These are phyloP conservation scores for Suillus plorans DNA, from an alignment of 768 basidiomycete genomes.

Conservation along the genomic window DNA sequence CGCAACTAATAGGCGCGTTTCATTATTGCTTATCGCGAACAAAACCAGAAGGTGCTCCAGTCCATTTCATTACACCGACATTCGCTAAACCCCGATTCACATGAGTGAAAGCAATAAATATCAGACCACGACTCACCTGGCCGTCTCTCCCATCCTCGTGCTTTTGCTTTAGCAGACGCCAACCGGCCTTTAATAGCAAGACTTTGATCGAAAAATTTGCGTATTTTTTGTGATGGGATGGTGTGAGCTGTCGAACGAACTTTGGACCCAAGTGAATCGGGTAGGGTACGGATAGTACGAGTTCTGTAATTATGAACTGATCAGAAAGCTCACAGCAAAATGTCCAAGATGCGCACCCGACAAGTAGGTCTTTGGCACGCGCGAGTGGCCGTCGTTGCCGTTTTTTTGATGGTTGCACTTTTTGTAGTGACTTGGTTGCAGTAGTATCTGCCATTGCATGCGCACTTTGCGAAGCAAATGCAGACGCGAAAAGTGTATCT, in stretches of 20 bases:
- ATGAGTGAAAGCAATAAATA: neutral
- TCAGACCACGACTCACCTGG: conserved; percentile 44
- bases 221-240: conserved; percentile 47
- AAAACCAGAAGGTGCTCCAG: conserved; percentile 56
- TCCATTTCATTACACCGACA: conserved; percentile 52
- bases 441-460: conserved; percentile 21
- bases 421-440: conserved; percentile 23
- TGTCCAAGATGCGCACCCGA: conserved; percentile 44
- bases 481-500: conserved; percentile 62
- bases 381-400: conserved; percentile 32
- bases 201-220: conserved; percentile 51
- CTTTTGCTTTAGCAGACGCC: conserved; percentile 33
- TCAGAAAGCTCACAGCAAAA: neutral
- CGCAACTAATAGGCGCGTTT: neutral
- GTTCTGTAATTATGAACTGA: conserved; percentile 38
- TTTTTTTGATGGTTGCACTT: conserved; percentile 17
- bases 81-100: conserved; percentile 39
- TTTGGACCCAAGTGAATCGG: conserved; percentile 22
- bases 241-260: conserved; percentile 40
- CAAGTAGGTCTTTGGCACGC: conserved; percentile 48
- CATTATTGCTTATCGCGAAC: conserved; percentile 31
- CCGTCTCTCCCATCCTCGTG: conserved; percentile 56
- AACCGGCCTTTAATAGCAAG: conserved; percentile 45
- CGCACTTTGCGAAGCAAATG: conserved; percentile 41
- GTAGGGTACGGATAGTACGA: conserved; percentile 52